Base-by-base conservation (phyloP, 768 basidiomycete genomes). In the Suillus bovinus region DNA sequence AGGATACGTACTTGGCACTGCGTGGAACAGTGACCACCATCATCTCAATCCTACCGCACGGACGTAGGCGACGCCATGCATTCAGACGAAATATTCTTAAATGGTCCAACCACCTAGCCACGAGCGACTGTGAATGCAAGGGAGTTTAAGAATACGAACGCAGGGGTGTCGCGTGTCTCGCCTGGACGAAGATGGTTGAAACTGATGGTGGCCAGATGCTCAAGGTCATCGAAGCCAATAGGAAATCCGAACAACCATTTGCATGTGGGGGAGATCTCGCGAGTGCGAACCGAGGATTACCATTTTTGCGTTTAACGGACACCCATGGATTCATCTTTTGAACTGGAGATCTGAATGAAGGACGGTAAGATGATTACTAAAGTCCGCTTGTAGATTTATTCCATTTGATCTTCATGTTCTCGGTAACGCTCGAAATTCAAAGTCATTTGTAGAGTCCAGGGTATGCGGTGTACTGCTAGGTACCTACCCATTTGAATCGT, bases 401-500 rank as follows among this genome's bases (percentile, higher is more conserved):
- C 33, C 33, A 8, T 34, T 34, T 10, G 33, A 8, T 10, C 33
- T 34, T 34, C 33, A 34, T 10, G 33, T 10, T 34, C 9, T 34
- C 33, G 33, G 33, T 11, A 34, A 34, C 9, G 33, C 33, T 34
- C 33, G 33, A 34, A 34, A 1, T 34, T 34, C 10, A 10, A 34
- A 34, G 33, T 10, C 33, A 34, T 34, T 34, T 34, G 33, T 34
- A 2, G 33, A 34, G 33, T 34, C 33, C 10, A 3, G 10, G 33
- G 33, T 10, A 34, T 34, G 33, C 2, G 33, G 10, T 34, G 33
- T 34, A 33, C 33, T 33, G 33, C 8, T 33, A 33, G 33, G 8
- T 1, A 9, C 2, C 8, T 9, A 33, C 33, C 10, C 33, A 10
- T 34, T 10, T 34, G 33, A 34, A 2, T 93, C 90, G 67, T 92